Evolutionary conservation across 352 stramenopile species (phyloP).

Genomic region (Pseudoperonospora humuli): DNA sequence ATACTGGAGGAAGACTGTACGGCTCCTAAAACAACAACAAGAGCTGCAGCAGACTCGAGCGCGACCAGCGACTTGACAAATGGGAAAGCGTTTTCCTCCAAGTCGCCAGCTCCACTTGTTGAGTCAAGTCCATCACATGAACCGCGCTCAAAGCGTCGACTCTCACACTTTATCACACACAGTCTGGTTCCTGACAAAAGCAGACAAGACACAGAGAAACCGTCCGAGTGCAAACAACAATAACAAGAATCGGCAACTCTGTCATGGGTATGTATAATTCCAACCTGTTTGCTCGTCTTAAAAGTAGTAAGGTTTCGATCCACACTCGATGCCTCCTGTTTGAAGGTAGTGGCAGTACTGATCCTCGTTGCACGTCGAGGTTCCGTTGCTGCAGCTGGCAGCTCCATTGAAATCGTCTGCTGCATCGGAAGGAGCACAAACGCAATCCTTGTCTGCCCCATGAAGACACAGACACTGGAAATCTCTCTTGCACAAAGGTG

Average conservation of each 20-base stretch:
- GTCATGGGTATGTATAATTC: neutral
- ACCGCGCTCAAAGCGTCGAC: constrained; percentile 9
- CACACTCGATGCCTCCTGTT: constrained; percentile 23
- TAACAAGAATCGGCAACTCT: constrained; percentile 6
- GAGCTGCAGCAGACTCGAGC: neutral
- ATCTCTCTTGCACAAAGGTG: constrained; percentile 31
- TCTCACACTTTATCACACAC: constrained; percentile 36
- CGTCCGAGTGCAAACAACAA: constrained; percentile 41
- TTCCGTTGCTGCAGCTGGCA: constrained; percentile 16
- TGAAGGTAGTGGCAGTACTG: constrained; percentile 42
- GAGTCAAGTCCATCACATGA: neutral
- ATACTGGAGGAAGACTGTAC: neutral
- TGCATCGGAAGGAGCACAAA: constrained; percentile 34
- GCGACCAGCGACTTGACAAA: constrained; percentile 2
- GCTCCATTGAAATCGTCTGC: constrained; percentile 23
- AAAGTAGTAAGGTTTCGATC: constrained; percentile 35
- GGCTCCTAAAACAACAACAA: neutral
- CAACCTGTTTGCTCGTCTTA: constrained; percentile 2
- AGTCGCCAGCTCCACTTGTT: neutral
- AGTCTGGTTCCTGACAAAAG: constrained; percentile 1
- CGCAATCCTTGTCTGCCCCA: constrained; percentile 13
- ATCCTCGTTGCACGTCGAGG: constrained; percentile 12
- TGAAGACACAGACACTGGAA: constrained; percentile 35
- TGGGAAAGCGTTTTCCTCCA: constrained; percentile 7
- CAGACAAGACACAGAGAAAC: constrained; percentile 18